A percentile compares a stretch with the other conserved stretches of the same genome.
Conservation (phyloP, 768 basidiomycete genomes). For the Tylopilus vinaceipallidus region DNA sequence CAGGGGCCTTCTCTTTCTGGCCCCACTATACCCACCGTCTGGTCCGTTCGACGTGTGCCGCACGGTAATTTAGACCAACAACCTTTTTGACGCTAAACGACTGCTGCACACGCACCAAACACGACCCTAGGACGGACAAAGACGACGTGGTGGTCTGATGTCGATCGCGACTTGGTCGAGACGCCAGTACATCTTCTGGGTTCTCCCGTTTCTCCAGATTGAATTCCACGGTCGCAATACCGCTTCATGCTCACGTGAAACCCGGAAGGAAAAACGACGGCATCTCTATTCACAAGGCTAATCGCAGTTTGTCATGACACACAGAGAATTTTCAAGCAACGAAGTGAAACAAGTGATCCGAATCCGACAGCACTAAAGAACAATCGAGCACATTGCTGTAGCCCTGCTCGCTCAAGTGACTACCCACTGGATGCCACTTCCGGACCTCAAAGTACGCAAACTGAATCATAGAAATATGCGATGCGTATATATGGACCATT, state of each 20-base stretch:
- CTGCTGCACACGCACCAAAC: neutral
- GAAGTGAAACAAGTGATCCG: constrained; percentile 8
- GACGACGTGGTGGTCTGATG: neutral
- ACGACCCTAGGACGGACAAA: constrained; percentile 1
- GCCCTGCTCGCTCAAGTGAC: constrained; percentile 1
- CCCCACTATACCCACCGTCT: constrained; percentile 28
- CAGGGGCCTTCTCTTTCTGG: constrained; percentile 5
- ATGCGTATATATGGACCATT: constrained; percentile 20
- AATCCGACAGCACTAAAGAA: neutral
- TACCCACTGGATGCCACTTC: neutral
- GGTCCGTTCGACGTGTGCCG: constrained; percentile 5
- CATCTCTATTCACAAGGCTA: neutral
- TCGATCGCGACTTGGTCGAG: neutral
- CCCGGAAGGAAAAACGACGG: too few species aligned
- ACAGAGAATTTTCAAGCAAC: constrained; percentile 4
- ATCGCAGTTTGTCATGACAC: constrained; percentile 1
- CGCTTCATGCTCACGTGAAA: too few species aligned
- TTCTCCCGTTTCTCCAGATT: neutral
- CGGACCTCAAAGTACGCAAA: constrained; percentile 9
- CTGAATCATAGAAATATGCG: constrained; percentile 9
- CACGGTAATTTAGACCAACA: constrained; percentile 22
- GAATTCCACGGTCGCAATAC: too few species aligned
- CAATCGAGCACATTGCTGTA: neutral
- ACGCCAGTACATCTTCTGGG: neutral
- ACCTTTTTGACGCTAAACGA: constrained; percentile 7